Base-by-base conservation (phyloP, 768 basidiomycete genomes). In the Candolleomyces eurysporus region DNA sequence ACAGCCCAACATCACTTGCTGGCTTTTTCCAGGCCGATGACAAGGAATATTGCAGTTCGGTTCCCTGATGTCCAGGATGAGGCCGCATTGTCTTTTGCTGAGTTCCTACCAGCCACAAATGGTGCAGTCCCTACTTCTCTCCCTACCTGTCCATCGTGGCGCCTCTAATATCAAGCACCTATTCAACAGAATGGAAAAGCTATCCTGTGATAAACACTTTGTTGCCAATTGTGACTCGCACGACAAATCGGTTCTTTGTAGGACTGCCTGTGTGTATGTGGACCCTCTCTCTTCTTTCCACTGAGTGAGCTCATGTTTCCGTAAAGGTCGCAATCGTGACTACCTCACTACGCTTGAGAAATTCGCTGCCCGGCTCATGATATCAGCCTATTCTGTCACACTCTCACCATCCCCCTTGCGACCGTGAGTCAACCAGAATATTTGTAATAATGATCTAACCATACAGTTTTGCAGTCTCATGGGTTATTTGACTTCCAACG, bases 51-150 rank as follows among this genome's bases (percentile, higher is more conserved):
- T 7, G 74, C 68, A 0, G 61, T 57, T 4, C 62, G 79, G 4
- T 79, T 78, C 60, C 71, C 76, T 1, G 73, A 76, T 19, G 65
- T 87, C 16, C 73, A 73, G 11, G 76, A 82, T n/a, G 86, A 87
- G 61, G 69, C 83, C 21, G 36, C 65, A 3, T 57, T 67, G 0
- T 71, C 83, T 0, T 79, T 84, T 55, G 65, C 68, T 2, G 79
- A 79, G 0, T 63, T 70, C 39, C 71, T 85, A 14, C 72, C 74
- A 21, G 39, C 61, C 2, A 67, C 64, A 3, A 63, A 74, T 49
- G 72, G 75, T 74, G 45, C 45, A 5, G 14, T 13, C 19, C 5
- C 13, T 46, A 46, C 45, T 46, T 19, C 4, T 46, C 13, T 13
- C 16, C 14, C 14, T 19, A 43, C 9, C 16, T 13, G 45, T 46